These are phyloP conservation scores for Castanea mollissima DNA, from an alignment of 306 rosid genomes.

Conservation along the genomic window DNA sequence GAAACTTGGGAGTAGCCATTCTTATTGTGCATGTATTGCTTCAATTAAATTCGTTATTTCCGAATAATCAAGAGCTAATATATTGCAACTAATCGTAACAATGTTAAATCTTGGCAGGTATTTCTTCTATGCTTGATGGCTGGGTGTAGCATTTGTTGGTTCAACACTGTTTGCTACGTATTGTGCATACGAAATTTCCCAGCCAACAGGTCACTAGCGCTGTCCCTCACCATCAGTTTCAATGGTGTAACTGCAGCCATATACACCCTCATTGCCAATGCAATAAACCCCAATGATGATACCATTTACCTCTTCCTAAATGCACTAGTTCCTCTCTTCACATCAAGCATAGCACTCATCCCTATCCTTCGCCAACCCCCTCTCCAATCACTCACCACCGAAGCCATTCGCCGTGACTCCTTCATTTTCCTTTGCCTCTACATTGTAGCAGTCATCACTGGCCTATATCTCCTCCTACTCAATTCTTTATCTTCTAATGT, in stretches of 20 bases:
- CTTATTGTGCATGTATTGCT: background rate
- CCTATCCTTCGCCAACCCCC: constrained; percentile 49
- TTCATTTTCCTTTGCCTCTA: constrained; percentile 50
- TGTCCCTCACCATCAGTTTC: constrained; percentile 71
- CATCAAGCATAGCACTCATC: constrained; percentile 40
- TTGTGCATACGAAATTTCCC: constrained; percentile 60
- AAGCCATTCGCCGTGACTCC: constrained; percentile 31
- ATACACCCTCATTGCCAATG: constrained; percentile 66
- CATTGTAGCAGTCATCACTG: constrained; percentile 62
- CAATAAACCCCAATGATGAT: constrained; percentile 45
- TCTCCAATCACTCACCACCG: constrained; percentile 20
- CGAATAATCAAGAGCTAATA: background rate
- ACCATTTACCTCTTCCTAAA: constrained; percentile 61
- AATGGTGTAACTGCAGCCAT: constrained; percentile 75
- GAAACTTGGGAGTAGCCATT: too few species aligned
- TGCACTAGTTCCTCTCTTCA: constrained; percentile 62
- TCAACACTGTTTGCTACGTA: constrained; percentile 84
- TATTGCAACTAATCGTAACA: background rate
- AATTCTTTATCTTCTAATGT: constrained; percentile 32
- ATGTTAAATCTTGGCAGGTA: constrained; percentile 42
- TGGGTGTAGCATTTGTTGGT: constrained; percentile 86
- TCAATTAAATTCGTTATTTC: background rate
- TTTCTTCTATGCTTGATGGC: constrained; percentile 68
- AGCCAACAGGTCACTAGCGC: constrained; percentile 56
- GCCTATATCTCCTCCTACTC: constrained; percentile 64